Percentiles rank a stretch among this genome's conserved stretches.
These are phyloP conservation scores for Pseudocercospora fuligena DNA, from an alignment of 2,329 filamentous ascomycete genomes.

Conservation along the genomic window DNA sequence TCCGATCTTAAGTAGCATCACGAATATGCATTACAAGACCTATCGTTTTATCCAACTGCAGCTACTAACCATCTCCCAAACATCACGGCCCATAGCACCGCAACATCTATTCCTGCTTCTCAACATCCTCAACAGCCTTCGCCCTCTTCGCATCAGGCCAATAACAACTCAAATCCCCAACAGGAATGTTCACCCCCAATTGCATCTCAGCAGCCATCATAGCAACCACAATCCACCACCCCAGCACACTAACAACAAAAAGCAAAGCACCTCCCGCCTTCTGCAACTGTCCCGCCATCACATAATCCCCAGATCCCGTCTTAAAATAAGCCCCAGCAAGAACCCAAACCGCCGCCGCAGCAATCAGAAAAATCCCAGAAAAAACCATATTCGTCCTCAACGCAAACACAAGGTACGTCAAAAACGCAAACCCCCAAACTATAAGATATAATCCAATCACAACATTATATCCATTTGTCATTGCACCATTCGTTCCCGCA, in stretches of 20 bases:
- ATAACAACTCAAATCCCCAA: conserved; percentile 57
- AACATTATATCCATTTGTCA: conserved; percentile 54
- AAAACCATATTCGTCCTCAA: conserved; percentile 58
- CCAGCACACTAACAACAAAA: conserved; percentile 54
- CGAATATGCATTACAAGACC: no score
- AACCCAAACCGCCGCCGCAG: conserved; percentile 52
- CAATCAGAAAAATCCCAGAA: conserved; percentile 55
- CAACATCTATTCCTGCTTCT: conserved; percentile 31
- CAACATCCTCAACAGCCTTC: conserved; percentile 20
- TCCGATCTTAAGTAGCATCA: no score
- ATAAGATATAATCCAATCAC: conserved; percentile 57
- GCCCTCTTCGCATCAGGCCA: conserved; percentile 44
- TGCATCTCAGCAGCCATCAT: conserved; percentile 61
- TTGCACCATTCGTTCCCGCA: conserved; percentile 49
- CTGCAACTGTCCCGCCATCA: conserved; percentile 49
- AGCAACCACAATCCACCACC: conserved; percentile 60
- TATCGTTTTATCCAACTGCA: no score
- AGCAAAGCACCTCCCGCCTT: conserved; percentile 48
- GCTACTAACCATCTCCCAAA: no score
- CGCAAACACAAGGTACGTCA: conserved; percentile 59
- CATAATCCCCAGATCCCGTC: conserved; percentile 50
- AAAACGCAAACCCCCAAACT: conserved; percentile 59
- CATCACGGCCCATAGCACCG: no score
- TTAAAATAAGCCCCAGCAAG: conserved; percentile 58
- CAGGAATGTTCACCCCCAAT: conserved; percentile 54